A percentile compares a stretch with the other conserved stretches of the same genome.
Evolutionary conservation across 495 filamentous ascomycete species (phyloP).

Genomic region (Friedmanniomyces simplex): DNA sequence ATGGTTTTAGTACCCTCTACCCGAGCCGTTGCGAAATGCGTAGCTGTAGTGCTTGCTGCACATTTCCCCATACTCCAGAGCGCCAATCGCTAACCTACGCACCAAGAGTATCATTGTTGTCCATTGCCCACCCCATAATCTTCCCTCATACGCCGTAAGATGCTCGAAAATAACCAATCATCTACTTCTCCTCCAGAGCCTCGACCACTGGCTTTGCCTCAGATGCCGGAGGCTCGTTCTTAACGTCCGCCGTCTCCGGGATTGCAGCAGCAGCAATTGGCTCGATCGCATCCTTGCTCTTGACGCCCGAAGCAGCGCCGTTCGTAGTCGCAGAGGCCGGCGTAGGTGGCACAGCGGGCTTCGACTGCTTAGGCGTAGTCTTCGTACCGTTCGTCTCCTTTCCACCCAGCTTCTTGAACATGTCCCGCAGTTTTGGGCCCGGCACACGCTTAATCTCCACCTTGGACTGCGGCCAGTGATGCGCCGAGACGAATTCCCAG

Average conservation of each 20-base stretch:
- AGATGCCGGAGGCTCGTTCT: not conserved
- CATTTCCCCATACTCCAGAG: not conserved
- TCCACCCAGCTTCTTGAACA: slow-evolving; percentile 35
- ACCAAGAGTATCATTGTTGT: not conserved
- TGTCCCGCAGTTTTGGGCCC: slow-evolving; percentile 35
- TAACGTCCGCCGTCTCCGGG: not conserved
- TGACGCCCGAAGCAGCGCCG: not conserved
- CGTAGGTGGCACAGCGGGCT: not conserved
- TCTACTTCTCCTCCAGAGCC: not conserved
- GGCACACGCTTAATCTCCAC: slow-evolving; percentile 18
- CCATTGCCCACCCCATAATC: not conserved
- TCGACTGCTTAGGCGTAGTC: not conserved
- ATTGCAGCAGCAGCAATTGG: not conserved
- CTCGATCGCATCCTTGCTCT: not conserved
- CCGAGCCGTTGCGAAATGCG: no score
- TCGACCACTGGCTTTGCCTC: not conserved
- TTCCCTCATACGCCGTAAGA: not conserved
- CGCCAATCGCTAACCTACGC: not conserved
- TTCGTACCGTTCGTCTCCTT: slow-evolving; percentile 9
- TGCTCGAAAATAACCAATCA: not conserved
- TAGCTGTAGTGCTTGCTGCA: not conserved
- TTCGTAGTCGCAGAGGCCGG: not conserved
- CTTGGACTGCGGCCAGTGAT: slow-evolving; percentile 32
- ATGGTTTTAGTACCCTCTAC: no score
- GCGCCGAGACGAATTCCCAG: slow-evolving; percentile 26